A percentile compares a stretch with the other conserved stretches of the same genome.
Evolutionary conservation across 352 stramenopile genomes (phyloP).

Genomic region (Globisporangium cederbergense): DNA sequence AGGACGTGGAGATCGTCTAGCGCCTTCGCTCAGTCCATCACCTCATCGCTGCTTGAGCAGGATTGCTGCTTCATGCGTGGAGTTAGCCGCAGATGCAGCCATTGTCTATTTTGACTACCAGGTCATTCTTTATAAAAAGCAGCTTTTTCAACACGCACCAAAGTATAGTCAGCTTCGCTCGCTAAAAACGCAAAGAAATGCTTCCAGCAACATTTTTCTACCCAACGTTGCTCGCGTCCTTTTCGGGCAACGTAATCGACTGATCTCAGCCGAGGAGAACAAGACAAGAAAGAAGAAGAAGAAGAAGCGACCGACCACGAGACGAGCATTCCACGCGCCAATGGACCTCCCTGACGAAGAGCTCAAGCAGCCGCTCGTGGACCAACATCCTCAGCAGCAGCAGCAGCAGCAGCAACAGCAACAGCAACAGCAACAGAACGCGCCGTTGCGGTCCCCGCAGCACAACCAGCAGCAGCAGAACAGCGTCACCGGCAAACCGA

Average conservation of each 20-base stretch:
- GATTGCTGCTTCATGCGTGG: neutral
- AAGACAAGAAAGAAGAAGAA: conserved; percentile 16
- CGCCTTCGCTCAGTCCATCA: neutral
- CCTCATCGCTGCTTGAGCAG: neutral
- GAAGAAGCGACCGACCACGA: conserved; percentile 18
- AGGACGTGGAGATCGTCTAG: conserved; percentile 38
- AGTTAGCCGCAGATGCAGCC: neutral
- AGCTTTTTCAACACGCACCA: neutral
- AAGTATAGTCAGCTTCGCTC: too few species aligned
- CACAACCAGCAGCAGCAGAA: conserved; percentile 5
- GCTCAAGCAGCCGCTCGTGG: conserved; percentile 72
- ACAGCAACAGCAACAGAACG: neutral
- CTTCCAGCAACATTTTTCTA: neutral
- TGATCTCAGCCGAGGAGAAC: conserved; percentile 9
- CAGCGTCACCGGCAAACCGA: conserved; percentile 5
- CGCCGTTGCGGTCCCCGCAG: conserved; percentile 15
- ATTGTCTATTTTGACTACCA: conserved; percentile 2
- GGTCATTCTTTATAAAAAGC: conserved; percentile 2
- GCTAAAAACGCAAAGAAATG: too few species aligned
- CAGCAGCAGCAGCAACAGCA: neutral
- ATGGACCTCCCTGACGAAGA: conserved; percentile 79
- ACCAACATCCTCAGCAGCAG: conserved; percentile 4
- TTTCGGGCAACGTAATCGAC: conserved; percentile 13
- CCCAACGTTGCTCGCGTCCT: neutral
- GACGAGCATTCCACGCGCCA: conserved; percentile 17